Conservation (phyloP, 129 eudicot genomes). For the sunflower (Helianthus annuus) region HanXRQr2.0-SUNRISE NC_035434.2:27080653-27081152, state of each 20-base stretch:
- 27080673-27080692: slow-evolving; percentile 83
- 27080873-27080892: background rate
- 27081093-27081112: too few relatives aligned
- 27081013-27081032: too few relatives aligned
- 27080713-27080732: slow-evolving; percentile 3
- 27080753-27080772: background rate
- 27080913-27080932: background rate
- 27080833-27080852: background rate
- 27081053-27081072: too few relatives aligned
- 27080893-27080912: background rate
- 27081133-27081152: too few relatives aligned
- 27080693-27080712: slow-evolving; percentile 36
- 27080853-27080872: background rate
- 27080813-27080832: background rate
- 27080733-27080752: slow-evolving; percentile 1
- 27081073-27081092: too few relatives aligned
- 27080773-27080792: background rate
- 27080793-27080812: background rate
- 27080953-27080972: background rate
- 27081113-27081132: too few relatives aligned
- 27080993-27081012: background rate
- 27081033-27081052: too few relatives aligned
- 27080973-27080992: background rate
- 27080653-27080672: slow-evolving; percentile 72
- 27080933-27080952: background rate